These are phyloP conservation scores for Lasiosphaeriaceae sp. DNA, from an alignment of 495 filamentous ascomycete genomes.

Conservation along the genomic window DNA sequence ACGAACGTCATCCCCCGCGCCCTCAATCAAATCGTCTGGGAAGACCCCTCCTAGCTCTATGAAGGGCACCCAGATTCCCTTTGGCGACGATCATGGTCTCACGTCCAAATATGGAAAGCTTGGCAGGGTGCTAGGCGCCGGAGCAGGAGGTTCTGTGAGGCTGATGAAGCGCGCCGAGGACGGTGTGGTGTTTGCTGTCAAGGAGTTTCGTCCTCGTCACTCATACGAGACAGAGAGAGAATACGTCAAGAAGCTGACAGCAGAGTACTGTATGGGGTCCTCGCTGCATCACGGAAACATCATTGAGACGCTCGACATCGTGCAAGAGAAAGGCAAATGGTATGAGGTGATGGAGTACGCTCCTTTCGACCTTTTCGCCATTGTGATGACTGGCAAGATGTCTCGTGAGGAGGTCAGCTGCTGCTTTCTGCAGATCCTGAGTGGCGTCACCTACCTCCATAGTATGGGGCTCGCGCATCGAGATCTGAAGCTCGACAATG, in stretches of 20 bases:
- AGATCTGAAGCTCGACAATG: slow-evolving; percentile 96
- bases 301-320: slow-evolving; percentile 95
- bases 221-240: slow-evolving; percentile 90
- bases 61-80: slow-evolving; percentile 69
- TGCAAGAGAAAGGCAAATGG: slow-evolving; percentile 92
- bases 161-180: slow-evolving; percentile 90
- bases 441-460: slow-evolving; percentile 95
- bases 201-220: slow-evolving; percentile 92
- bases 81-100: slow-evolving; percentile 90
- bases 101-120: slow-evolving; percentile 91
- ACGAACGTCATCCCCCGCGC: slow-evolving; percentile 56
- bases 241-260: slow-evolving; percentile 98
- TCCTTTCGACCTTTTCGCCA: slow-evolving; percentile 95
- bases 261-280: slow-evolving; percentile 97
- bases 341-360: slow-evolving; percentile 99
- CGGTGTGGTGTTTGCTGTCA: slow-evolving; percentile 90
- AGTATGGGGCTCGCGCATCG: slow-evolving; percentile 94
- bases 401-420: slow-evolving; percentile 84
- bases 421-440: slow-evolving; percentile 90
- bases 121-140: slow-evolving; percentile 87
- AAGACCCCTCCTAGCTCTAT: slow-evolving; percentile 56
- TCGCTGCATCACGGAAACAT: slow-evolving; percentile 98
- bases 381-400: slow-evolving; percentile 99
- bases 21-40: slow-evolving; percentile 48
- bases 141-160: slow-evolving; percentile 91